Conservation (phyloP, 441 rosid species). For the Populus hybrid region DNA sequence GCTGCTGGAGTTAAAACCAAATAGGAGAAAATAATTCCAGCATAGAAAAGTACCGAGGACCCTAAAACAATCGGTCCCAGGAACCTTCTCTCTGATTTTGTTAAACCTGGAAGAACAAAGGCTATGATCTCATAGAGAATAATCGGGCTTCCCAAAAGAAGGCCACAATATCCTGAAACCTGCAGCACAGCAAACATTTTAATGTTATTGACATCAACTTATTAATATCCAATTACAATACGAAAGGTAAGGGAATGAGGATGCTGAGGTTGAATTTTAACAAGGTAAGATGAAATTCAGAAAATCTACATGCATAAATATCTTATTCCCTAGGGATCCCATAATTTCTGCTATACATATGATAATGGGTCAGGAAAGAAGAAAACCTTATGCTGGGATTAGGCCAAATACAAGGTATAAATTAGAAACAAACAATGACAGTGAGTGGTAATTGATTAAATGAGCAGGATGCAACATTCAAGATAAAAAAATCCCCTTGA, state of each 20-base stretch:
- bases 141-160: constrained; percentile 86
- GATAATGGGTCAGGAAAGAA: not conserved
- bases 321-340: not conserved
- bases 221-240: constrained; percentile 3
- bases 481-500: not conserved
- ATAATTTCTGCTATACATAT: not conserved
- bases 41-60: constrained; percentile 85
- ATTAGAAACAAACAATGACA: not conserved
- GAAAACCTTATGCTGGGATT: not conserved
- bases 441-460: not conserved
- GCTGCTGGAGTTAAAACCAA: constrained; percentile 86
- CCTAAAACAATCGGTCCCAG: constrained; percentile 90
- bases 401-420: not conserved
- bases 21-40: constrained; percentile 84
- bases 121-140: constrained; percentile 92
- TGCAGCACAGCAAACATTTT: constrained; percentile 30
- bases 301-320: not conserved
- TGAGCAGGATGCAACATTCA: not conserved
- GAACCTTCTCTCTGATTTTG: constrained; percentile 82
- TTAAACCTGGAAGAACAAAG: constrained; percentile 95
- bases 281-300: not conserved
- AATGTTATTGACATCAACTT: constrained; percentile 8
- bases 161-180: constrained; percentile 98
- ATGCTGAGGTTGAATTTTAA: not conserved
- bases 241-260: not conserved